A percentile compares a stretch with the other conserved stretches of the same genome.
These are phyloP conservation scores for Picochlorum sp. DNA, from an alignment of 139 green algal species.

Conservation along the genomic window DNA sequence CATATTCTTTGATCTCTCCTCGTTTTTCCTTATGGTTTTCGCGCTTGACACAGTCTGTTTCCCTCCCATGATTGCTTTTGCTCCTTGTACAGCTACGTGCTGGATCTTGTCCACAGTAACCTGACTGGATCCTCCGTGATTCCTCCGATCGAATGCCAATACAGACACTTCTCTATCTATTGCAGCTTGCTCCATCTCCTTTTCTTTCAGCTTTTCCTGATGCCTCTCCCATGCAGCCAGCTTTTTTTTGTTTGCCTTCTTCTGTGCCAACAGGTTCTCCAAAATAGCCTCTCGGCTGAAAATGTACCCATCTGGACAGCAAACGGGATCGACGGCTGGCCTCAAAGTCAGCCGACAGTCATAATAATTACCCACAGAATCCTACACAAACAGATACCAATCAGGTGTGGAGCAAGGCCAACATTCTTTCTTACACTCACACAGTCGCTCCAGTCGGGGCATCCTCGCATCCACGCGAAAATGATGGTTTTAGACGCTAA, in stretches of 20 bases:
- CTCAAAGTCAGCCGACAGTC: constrained; percentile 79
- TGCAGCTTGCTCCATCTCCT: constrained; percentile 48
- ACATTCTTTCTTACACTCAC: too few species aligned
- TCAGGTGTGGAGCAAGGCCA: constrained; percentile 1
- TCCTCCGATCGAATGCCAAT: constrained; percentile 76
- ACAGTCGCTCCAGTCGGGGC: too few species aligned
- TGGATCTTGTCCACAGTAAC: constrained; percentile 15
- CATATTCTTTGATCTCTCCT: constrained; percentile 57
- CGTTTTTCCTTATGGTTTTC: constrained; percentile 57
- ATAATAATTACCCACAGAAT: constrained; percentile 71
- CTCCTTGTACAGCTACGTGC: constrained; percentile 34
- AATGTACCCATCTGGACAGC: constrained; percentile 67
- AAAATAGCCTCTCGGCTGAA: constrained; percentile 81
- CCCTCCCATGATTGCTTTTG: constrained; percentile 34
- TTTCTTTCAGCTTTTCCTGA: constrained; percentile 13
- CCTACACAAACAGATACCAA: constrained; percentile 43
- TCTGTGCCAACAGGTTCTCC: constrained; percentile 76
- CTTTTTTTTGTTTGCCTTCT: constrained; percentile 77
- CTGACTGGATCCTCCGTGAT: constrained; percentile 69
- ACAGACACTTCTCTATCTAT: constrained; percentile 57
- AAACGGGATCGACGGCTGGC: constrained; percentile 74
- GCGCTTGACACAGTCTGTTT: constrained; percentile 31
- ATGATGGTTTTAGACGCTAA: background rate
- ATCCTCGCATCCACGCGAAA: too few species aligned
- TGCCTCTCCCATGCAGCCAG: constrained; percentile 61